These are phyloP conservation scores for Gynandropsis gynandra DNA, from an alignment of 345 rosid species.

Conservation along the genomic window DNA sequence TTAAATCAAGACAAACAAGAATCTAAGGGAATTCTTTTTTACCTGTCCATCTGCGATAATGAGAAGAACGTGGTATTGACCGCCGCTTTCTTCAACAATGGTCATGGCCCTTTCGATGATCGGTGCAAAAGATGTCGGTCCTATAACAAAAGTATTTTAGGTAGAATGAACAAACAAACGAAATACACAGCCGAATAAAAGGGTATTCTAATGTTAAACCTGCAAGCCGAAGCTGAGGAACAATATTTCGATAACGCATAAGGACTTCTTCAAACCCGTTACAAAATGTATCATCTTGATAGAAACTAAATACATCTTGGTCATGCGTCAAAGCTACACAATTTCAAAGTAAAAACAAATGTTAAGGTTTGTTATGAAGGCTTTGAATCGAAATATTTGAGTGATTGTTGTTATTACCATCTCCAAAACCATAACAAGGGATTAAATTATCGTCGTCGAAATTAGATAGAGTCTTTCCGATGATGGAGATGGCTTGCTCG, in stretches of 20 bases:
- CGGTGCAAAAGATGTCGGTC: constrained; percentile 94
- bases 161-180: not conserved
- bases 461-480: constrained; percentile 64
- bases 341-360: constrained; percentile 8
- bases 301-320: constrained; percentile 86
- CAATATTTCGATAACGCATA: constrained; percentile 60
- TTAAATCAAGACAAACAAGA: not conserved
- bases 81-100: constrained; percentile 82
- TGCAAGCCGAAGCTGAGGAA: constrained; percentile 76
- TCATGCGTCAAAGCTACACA: constrained; percentile 81
- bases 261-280: constrained; percentile 90
- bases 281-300: constrained; percentile 51
- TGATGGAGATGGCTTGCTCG: constrained; percentile 72
- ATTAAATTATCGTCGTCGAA: constrained; percentile 79
- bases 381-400: not conserved
- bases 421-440: constrained; percentile 80
- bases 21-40: not conserved
- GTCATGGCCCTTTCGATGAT: constrained; percentile 73
- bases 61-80: constrained; percentile 85
- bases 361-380: constrained; percentile 18
- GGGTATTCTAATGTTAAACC: constrained; percentile 30
- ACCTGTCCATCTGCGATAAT: constrained; percentile 98
- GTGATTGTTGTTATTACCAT: constrained; percentile 31
- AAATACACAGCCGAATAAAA: constrained; percentile 11
- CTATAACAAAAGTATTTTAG: constrained; percentile 31